Base-by-base conservation (phyloP, 2,329 filamentous ascomycete species). In the Aspergillus sp. region DNA sequence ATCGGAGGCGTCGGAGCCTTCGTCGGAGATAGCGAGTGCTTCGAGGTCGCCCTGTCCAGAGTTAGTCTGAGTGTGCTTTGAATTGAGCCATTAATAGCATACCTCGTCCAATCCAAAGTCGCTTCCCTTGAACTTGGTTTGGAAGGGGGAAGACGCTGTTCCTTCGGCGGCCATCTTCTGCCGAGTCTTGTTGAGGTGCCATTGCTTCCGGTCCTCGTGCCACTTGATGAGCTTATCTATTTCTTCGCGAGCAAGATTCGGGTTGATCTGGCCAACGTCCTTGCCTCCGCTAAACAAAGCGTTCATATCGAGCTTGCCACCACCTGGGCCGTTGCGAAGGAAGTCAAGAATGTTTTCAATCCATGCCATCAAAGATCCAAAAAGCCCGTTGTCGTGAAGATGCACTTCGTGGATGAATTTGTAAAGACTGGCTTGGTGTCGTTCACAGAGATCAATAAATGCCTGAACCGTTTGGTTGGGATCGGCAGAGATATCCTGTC, bases 361-460 rank as follows among this genome's bases (percentile, higher is more conserved):
- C 95, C 95, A 98, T 24, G 87, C 87, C 95, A 99, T 99, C 52
- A 99, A 84, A 68, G 96, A 90, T 37, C 92, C 93, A 68, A 99
- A 99, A 1, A 99, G 84, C 0, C 95, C 95, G 62, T 99, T 96
- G 73, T 99, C 95, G 68, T 99, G 93, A 6, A 90, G 87, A 71
- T 99, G 95, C 1, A 99, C 93, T 76, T 99, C 95, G 73, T 99
- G 95, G 3, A 99, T 90, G 73, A 99, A 99, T 74, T 96, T 98
- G 83, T 98, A 99, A 72, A 99, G 93, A 76, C 96, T 96, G 72
- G 96, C 87, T 75, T 99, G 91, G 73, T 99, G 95, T 44, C 95
- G 86, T 64, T 91, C 89, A 74, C 95, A 99, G 21, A 99, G 84
- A 70, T 99, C 95, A 69, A 99, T 99, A 70, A 99, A 99, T 15